phyloP scores from a whole-genome alignment of 75 land plant genomes.

The Pinus tabuliformis region DNA sequence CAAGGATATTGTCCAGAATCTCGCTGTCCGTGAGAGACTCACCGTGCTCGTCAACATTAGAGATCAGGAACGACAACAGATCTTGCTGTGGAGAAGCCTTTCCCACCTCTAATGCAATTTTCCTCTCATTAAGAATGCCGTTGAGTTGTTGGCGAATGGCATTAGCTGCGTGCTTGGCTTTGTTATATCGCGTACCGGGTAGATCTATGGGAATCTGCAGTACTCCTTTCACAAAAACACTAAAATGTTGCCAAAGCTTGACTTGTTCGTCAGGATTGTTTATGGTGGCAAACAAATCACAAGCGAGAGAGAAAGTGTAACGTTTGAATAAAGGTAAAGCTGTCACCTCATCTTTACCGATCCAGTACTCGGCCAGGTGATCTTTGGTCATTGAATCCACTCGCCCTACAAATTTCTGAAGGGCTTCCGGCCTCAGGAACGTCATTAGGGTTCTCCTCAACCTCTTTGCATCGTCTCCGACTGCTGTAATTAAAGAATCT shows the following conservation, averaged over 20 bases:
- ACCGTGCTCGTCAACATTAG: conserved; percentile 31
- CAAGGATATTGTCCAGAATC: no score
- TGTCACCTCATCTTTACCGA: not conserved
- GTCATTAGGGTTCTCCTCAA: no score
- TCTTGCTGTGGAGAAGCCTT: conserved; percentile 15
- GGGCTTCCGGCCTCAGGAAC: no score
- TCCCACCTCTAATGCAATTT: conserved; percentile 12
- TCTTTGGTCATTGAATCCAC: not conserved
- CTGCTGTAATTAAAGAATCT: no score
- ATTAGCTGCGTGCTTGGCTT: conserved; percentile 16
- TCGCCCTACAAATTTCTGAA: not conserved
- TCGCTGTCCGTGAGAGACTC: not conserved
- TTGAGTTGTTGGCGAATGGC: not conserved
- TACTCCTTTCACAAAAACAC: not conserved
- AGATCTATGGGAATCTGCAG: no score
- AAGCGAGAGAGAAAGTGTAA: not conserved
- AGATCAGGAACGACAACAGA: conserved; percentile 37
- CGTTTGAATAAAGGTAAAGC: conserved; percentile 22
- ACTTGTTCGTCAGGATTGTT: no score
- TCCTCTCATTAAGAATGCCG: not conserved
- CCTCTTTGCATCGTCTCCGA: no score
- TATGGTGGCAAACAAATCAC: conserved; percentile 15
- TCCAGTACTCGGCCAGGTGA: not conserved
- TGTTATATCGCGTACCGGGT: no score
- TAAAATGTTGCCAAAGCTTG: not conserved